Percentiles rank a stretch among this genome's conserved stretches.
phyloP scores from a whole-genome alignment of 2,329 filamentous ascomycete genomes.

The Colletotrichum siamense region DNA sequence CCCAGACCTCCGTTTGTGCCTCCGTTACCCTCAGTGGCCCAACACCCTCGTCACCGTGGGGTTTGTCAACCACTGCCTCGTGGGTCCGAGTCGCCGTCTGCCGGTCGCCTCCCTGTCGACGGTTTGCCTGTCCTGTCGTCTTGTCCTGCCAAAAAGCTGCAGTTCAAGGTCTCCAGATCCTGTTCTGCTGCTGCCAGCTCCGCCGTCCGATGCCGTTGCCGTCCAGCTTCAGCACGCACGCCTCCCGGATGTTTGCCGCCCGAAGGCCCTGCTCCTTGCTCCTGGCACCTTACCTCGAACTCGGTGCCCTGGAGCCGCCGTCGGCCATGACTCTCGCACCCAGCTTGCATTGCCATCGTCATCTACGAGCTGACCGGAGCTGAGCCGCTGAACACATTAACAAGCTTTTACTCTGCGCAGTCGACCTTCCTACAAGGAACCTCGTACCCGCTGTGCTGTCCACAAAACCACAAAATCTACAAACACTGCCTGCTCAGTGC shows the following conservation, averaged over 20 bases:
- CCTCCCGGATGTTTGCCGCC: neutral
- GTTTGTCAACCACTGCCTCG: neutral
- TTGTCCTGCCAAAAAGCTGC: neutral
- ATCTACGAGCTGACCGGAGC: neutral
- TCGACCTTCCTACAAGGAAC: neutral
- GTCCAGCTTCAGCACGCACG: neutral
- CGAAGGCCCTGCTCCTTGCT: neutral
- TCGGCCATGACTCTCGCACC: neutral
- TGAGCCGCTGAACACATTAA: neutral
- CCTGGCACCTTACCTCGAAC: neutral
- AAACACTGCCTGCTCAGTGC: slow-evolving; percentile 11
- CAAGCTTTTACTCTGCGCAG: neutral
- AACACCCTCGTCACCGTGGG: neutral
- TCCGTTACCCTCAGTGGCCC: neutral
- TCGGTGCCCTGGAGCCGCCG: neutral
- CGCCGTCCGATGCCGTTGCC: neutral
- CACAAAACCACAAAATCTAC: neutral
- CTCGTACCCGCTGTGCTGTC: slow-evolving; percentile 1
- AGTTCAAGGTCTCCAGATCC: neutral
- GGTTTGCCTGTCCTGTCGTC: neutral
- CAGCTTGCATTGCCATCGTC: slow-evolving; percentile 5
- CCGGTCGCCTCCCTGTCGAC: neutral
- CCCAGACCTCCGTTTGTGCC: neutral
- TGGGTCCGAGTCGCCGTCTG: neutral
- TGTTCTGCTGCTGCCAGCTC: neutral